These are phyloP conservation scores for Schizophyllum amplum DNA, from an alignment of 1,284 basidiomycete genomes.

Conservation along the genomic window DNA sequence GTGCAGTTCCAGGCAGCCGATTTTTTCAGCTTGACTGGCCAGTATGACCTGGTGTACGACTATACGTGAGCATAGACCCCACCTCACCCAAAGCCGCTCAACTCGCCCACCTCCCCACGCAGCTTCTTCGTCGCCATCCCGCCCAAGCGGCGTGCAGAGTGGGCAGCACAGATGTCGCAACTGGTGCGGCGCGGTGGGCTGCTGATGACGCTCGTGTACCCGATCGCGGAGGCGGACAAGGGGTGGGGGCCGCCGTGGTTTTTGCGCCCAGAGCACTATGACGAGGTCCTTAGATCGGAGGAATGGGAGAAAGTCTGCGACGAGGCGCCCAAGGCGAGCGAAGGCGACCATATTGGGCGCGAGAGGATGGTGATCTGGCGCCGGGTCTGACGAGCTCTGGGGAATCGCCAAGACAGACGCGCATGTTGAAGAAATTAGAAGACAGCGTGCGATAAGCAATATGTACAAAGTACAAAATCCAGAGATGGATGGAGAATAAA, in stretches of 20 bases:
- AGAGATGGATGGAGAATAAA: neutral
- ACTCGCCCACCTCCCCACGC: neutral
- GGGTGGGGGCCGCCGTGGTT: conserved; percentile 60
- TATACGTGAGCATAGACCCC: conserved; percentile 44
- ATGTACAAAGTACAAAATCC: neutral
- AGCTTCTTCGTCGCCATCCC: conserved; percentile 71
- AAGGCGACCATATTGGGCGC: conserved; percentile 31
- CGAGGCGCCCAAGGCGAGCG: conserved; percentile 36
- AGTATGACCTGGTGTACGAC: conserved; percentile 56
- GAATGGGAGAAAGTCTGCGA: conserved; percentile 50
- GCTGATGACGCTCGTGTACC: conserved; percentile 53
- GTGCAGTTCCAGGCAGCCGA: conserved; percentile 34
- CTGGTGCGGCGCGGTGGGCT: conserved; percentile 52
- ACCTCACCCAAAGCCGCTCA: neutral
- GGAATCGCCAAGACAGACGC: too few relatives aligned
- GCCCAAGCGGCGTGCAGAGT: conserved; percentile 41
- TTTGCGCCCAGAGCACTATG: conserved; percentile 51
- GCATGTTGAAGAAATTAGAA: too few relatives aligned
- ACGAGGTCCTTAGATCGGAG: conserved; percentile 36
- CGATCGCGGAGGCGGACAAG: conserved; percentile 26
- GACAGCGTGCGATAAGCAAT: neutral
- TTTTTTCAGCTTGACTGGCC: conserved; percentile 42
- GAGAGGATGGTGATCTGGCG: conserved; percentile 46
- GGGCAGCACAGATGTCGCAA: conserved; percentile 49
- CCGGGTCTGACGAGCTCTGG: too few relatives aligned